These are phyloP conservation scores for Microsporum canis DNA, from an alignment of 2,329 filamentous ascomycete genomes.

Conservation along the genomic window DNA sequence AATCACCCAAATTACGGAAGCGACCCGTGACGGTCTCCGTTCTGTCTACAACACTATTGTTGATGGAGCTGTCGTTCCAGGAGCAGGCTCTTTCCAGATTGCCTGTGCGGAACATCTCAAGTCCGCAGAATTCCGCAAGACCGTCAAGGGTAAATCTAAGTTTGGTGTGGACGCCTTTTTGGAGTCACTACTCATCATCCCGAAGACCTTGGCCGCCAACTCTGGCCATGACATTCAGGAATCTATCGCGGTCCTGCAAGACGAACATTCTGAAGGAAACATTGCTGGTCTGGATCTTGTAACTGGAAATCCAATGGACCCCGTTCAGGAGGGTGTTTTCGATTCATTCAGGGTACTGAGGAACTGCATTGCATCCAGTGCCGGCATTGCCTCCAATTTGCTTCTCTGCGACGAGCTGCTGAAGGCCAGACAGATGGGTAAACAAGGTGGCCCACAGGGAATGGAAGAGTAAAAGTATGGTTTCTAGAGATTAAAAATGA, in stretches of 20 bases:
- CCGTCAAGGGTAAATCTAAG: conserved; percentile 95
- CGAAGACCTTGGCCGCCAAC: conserved; percentile 93
- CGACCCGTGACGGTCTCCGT: conserved; percentile 84
- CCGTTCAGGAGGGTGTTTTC: conserved; percentile 80
- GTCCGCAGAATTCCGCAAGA: conserved; percentile 75
- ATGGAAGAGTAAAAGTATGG: conserved; percentile 32
- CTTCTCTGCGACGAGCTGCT: conserved; percentile 93
- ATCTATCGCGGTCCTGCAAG: conserved; percentile 72
- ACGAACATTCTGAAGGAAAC: conserved; percentile 74
- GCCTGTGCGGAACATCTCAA: conserved; percentile 79
- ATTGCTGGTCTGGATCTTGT: conserved; percentile 75
- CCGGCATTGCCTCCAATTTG: conserved; percentile 89
- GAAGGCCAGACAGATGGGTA: conserved; percentile 90
- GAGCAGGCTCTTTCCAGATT: conserved; percentile 90
- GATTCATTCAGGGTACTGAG: conserved; percentile 92
- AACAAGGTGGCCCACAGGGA: conserved; percentile 32
- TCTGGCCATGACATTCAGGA: conserved; percentile 96
- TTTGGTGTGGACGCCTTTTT: conserved; percentile 92
- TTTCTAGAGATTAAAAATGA: neutral
- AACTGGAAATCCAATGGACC: conserved; percentile 90
- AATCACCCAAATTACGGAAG: conserved; percentile 92
- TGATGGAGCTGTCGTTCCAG: conserved; percentile 90
- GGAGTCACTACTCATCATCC: conserved; percentile 87
- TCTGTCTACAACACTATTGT: conserved; percentile 99
- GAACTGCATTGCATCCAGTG: conserved; percentile 86